Conservation (phyloP, 2,329 filamentous ascomycete species). For the Aspergillus tubingensis region DNA sequence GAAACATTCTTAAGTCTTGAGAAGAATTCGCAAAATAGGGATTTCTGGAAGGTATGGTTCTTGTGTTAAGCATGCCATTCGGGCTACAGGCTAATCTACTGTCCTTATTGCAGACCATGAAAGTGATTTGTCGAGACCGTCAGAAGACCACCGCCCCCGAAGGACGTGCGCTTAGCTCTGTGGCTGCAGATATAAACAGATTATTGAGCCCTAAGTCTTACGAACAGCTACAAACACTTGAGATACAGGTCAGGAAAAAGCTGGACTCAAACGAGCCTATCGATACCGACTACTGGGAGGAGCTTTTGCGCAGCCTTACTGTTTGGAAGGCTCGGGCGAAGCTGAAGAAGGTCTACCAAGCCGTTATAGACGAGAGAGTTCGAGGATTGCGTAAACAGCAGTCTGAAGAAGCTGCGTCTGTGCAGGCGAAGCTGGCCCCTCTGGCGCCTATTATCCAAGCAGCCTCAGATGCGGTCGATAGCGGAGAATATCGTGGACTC, state of each 20-base stretch:
- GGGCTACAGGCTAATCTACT: slow-evolving; percentile 12
- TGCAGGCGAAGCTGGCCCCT: slow-evolving; percentile 55
- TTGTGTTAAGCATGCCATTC: not conserved
- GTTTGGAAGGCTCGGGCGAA: slow-evolving; percentile 92
- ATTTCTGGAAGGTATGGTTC: slow-evolving; percentile 74
- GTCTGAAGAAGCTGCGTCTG: slow-evolving; percentile 63
- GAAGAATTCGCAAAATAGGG: slow-evolving; percentile 71
- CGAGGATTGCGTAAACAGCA: slow-evolving; percentile 68
- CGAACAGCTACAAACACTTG: slow-evolving; percentile 81
- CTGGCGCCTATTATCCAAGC: slow-evolving; percentile 45
- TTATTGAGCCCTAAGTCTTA: slow-evolving; percentile 82
- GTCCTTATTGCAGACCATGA: slow-evolving; percentile 63
- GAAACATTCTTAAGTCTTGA: slow-evolving; percentile 78
- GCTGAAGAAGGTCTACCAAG: slow-evolving; percentile 74
- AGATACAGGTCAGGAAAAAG: slow-evolving; percentile 84
- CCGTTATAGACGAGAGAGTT: slow-evolving; percentile 70
- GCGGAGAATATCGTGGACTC: slow-evolving; percentile 48
- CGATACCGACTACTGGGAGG: slow-evolving; percentile 97
- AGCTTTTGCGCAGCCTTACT: slow-evolving; percentile 77
- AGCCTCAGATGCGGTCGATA: slow-evolving; percentile 14
- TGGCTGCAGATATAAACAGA: slow-evolving; percentile 83
- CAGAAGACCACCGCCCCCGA: slow-evolving; percentile 68
- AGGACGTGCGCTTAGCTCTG: slow-evolving; percentile 75
- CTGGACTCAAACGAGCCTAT: slow-evolving; percentile 86
- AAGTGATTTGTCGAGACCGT: slow-evolving; percentile 77